phyloP scores from a whole-genome alignment of 345 rosid genomes.

The Corchorus olitorius region DNA sequence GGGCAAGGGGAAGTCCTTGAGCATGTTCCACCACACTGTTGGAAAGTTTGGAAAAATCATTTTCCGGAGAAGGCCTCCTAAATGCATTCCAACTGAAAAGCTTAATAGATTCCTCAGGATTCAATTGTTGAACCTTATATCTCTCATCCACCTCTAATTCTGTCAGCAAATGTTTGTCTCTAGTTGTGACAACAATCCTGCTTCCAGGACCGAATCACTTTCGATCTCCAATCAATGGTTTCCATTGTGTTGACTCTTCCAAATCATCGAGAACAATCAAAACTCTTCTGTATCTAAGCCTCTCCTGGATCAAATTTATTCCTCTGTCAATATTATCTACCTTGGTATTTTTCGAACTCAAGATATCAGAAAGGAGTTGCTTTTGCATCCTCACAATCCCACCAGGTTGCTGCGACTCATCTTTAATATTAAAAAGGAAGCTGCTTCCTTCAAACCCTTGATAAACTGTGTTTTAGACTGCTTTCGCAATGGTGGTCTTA shows the following conservation, averaged over 20 bases:
- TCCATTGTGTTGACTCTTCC: slow-evolving; percentile 23
- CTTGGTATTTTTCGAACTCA: not conserved
- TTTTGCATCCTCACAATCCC: not conserved
- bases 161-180: not conserved
- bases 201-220: not conserved
- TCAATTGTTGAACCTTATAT: not conserved
- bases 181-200: slow-evolving; percentile 1
- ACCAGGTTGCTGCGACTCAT: not conserved
- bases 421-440: not conserved
- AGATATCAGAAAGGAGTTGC: not conserved
- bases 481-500: not conserved
- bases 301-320: slow-evolving; percentile 18
- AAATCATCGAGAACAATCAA: slow-evolving; percentile 36
- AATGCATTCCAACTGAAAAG: slow-evolving; percentile 7
- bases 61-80: not conserved
- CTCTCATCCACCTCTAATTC: not conserved
- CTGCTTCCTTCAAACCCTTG: not conserved
- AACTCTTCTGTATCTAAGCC: slow-evolving; percentile 24
- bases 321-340: not conserved
- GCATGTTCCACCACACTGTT: not conserved
- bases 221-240: slow-evolving; percentile 4
- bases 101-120: not conserved
- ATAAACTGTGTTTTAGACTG: not conserved
- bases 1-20: slow-evolving; percentile 22
- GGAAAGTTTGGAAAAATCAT: not conserved